Base-by-base conservation (phyloP, 176 grass and related monocot genomes). In the Dactylis glomerata region DNA sequence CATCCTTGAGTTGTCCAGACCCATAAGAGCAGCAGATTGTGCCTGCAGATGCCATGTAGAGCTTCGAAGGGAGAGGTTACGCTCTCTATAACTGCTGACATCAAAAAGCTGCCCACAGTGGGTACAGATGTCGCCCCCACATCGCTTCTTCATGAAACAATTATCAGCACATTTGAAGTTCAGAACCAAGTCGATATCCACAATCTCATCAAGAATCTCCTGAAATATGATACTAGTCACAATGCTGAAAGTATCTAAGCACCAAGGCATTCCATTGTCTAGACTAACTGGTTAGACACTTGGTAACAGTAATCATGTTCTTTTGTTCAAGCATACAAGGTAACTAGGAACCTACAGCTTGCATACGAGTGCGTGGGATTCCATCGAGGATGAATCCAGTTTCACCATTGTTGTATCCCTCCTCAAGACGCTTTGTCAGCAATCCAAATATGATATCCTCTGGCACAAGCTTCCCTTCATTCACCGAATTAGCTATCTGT, bases 171-270 rank as follows among this genome's bases (percentile, higher is more conserved):
- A 99, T 89, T 99, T 99, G 81, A 99, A 96, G 86, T 99, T 99
- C 83, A 99, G 86, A 83, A 96, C 93, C 68, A 99, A 75, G 61
- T 99, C 90, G 30, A 99, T 87, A 41, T 96, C 88, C 19, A 91
- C 88, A 74, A 99, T 96, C 82, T 96, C 85, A 82, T 99, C 93
- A 67, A 99, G 96, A 65, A 99, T 91, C 85, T 99, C 96, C 96
- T 95, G 88, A 82, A 84, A 83, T 31, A 65, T 19, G 30, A 84
- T 5, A 34, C 20, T 68, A 90, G 38, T 51, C 47, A 58, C 12
- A 8, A 68, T 3, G 5, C 55, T 56, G 65, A 2, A 78, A 36
- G 45, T 44, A 73, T 27, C n/a, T 84, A 41, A 17, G 45, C 30
- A 36, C 26, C 40, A 75, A 56, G 28, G n/a, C 28, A 54, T 16